Evolutionary conservation across 1,284 basidiomycete species (phyloP), one percentile per base, ranked within the genome.

Genomic region (Mycena citricolor): DNA sequence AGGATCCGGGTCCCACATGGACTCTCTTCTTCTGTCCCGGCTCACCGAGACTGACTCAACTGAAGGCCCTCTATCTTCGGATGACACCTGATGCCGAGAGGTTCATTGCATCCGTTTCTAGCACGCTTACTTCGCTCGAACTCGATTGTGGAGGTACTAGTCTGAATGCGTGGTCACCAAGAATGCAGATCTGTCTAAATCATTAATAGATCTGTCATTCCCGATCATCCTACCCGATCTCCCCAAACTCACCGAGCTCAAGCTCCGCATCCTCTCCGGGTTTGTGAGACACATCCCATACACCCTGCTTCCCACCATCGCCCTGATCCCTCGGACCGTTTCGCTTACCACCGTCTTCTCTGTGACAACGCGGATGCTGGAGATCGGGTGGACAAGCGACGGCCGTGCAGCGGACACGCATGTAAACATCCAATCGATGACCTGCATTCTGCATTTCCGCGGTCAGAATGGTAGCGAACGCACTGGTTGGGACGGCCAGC

Each of bases 141-240:
- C 28, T 51, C 14, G 37, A 44, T 16, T 51, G 32, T 12, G 39
- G 23, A 29, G 31, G 39, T 46, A 5, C 22, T 20, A 22, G 31
- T 24, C 8, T 37, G n/a, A n/a, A 10, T 17, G 16, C 22, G 14
- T 11, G 11, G 11, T 5, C 13, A 16, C 16, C 36, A n/a, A n/a
- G n/a, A n/a, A n/a, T 8, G 6, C 7, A 12, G 17, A 11, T 11
- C 12, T 29, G 5, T 35, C 13, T 39, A 16, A 21, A 25, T 14
- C 23, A 16, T 3, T n/a, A 20, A 8, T 35, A 49, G 47, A 23
- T 4, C 34, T 50, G 7, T 4, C 5, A 8, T 16, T 31, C 13
- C 32, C 36, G 1, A 13, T 39, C n/a, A 8, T 24, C 22, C 44
- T 51, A 23, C 44, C 44, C 4, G 22, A 30, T 4, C 44, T 40